Base-by-base conservation (phyloP, 164 flowering plant species). In the Saururus chinensis region DNA sequence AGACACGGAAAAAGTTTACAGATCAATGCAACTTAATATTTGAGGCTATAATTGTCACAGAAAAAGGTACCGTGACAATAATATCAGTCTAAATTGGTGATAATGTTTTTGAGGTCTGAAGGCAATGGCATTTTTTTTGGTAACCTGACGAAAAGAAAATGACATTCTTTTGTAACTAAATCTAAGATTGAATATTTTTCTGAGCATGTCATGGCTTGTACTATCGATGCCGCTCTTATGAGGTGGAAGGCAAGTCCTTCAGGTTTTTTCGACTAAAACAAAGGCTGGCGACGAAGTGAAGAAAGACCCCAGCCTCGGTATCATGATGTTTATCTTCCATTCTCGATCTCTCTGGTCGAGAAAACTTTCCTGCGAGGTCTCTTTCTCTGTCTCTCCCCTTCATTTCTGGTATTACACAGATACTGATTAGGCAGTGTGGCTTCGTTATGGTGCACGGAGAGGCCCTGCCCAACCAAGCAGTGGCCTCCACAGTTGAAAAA, bases 321-420 rank as follows among this genome's bases (percentile, higher is more conserved):
- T 71, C 85, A 92, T 73, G 81, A 80, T 9, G 57, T 76, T 72
- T 85, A 81, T 71, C 91, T 89, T 64, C 86, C 96, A 20, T 89
- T 89, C 77, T 63, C 95, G 30, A 78, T 73, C 42, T 83, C 93
- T 63, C 82, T 92, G 0, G 80, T 92, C 21, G 62, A 66, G 69
- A 77, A 77, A 67, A 87, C 98, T 56, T 89, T 86, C 79, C 70
- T 92, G 57, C 76, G 55, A 59, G 96, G 95, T 69, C 42, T 60
- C 40, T 59, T 57, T 61, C 64, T 76, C 40, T 21, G 66, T 65
- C 68, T 56, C 68, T 61, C 56, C 64, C 60, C 60, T 63, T 58
- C 61, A 60, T 56, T 23, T 22, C n/a, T n/a, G 6, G 37, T 30
- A 30, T 30, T 6, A 30, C 37, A 2, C n/a, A n/a, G n/a, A n/a